Percentiles rank a stretch among this genome's conserved stretches.
Evolutionary conservation across 2,329 filamentous ascomycete genomes (phyloP).

Genomic region (Colletotrichum acutatum): DNA sequence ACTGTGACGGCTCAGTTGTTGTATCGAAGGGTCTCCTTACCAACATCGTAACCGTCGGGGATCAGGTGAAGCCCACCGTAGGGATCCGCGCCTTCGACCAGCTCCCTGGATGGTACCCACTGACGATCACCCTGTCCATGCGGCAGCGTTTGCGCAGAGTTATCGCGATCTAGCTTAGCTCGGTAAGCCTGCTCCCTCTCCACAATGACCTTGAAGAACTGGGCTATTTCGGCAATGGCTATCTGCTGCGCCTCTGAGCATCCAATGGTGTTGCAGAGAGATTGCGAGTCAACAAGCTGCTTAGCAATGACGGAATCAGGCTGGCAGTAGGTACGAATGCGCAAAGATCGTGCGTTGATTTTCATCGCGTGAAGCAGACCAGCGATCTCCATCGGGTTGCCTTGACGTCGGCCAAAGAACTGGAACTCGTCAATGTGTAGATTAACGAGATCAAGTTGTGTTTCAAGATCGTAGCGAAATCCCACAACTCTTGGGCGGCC

Average conservation of each 20-base stretch:
- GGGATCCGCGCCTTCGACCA: neutral
- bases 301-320: constrained; percentile 68
- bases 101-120: constrained; percentile 19
- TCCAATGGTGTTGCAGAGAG: constrained; percentile 61
- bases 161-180: constrained; percentile 39
- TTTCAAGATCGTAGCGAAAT: constrained; percentile 70
- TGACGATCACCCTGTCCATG: constrained; percentile 19
- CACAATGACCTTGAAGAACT: constrained; percentile 65
- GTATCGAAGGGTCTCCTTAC: constrained; percentile 18
- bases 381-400: constrained; percentile 53
- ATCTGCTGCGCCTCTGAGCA: constrained; percentile 55
- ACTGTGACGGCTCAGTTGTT: neutral
- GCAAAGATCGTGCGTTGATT: constrained; percentile 62
- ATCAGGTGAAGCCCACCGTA: constrained; percentile 18
- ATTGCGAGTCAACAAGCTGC: constrained; percentile 65
- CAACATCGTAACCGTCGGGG: constrained; percentile 25
- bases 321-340: constrained; percentile 66
- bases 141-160: constrained; percentile 6
- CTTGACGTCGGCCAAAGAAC: constrained; percentile 62
- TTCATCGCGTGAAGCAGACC: constrained; percentile 64
- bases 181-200: constrained; percentile 54
- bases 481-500: constrained; percentile 66
- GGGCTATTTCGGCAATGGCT: constrained; percentile 60
- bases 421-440: constrained; percentile 63
- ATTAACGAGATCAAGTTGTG: constrained; percentile 65